Evolutionary conservation across 2,329 filamentous ascomycete genomes (phyloP), one percentile per base, ranked within the genome.

Genomic region (Alternaria burnsii): DNA sequence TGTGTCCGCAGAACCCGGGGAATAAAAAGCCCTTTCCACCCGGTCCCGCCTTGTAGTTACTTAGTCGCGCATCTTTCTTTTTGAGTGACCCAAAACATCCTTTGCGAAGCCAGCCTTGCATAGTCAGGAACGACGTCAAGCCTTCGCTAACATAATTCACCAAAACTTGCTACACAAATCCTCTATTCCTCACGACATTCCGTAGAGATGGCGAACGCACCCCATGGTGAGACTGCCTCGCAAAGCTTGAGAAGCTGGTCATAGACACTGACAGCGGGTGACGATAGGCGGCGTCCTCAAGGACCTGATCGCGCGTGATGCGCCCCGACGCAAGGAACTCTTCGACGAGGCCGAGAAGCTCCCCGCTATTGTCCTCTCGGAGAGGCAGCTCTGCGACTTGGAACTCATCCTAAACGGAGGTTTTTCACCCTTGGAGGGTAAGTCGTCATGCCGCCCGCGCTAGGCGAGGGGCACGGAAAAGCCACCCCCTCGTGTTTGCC

Each of bases 341-440:
- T 83, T 85, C 58, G 87, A 87, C 47, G 95, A 99, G 83, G 91
- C 94, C 42, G 94, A 97, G 85, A 90, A 78, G 32, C 89, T 98
- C 46, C 92, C 93, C 38, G 91, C 94, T 38, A 86, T 99, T 70
- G 83, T 91, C 61, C 89, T 99, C 70, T 91, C 88, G 52, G 95
- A 99, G 86, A 90, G 95, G 75, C 95, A 99, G 83, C 89, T 99
- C 51, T 99, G 95, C 83, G 95, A 99, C 86, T 87, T 99, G 70
- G 95, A 99, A 83, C 83, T 99, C 82, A 93, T 99, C 76, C 89
- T 99, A 81, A 98, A 93, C 81, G 95, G 95, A 79, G 95, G 95
- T 69, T 99, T 99, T 85, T 97, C 94, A 68, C 95, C 95, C 61
- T 88, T 99, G 41, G 94, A 99, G 88, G 95, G 94, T 96, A 88